A percentile compares a stretch with the other conserved stretches of the same genome.
Evolutionary conservation across 208 protist genomes (phyloP).

Genomic region (Blastocrithidia nonstop): DNA sequence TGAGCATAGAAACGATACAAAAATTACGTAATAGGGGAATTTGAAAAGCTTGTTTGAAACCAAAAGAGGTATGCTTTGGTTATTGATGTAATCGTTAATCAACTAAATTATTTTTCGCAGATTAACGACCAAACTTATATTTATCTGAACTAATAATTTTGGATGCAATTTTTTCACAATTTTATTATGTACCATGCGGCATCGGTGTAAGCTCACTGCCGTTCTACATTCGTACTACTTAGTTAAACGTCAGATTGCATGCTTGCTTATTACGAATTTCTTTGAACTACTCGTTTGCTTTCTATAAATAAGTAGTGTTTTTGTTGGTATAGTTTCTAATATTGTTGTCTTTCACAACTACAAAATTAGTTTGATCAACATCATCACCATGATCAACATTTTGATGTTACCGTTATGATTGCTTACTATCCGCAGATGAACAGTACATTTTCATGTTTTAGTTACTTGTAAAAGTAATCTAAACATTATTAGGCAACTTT

Average conservation of each 20-base stretch:
- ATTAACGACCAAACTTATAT: no score
- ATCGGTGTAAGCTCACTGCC: no score
- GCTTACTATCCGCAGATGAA: constrained; percentile 8
- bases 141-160: no score
- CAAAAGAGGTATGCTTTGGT: constrained; percentile 16
- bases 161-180: no score
- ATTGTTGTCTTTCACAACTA: background rate
- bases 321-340: background rate
- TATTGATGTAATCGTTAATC: background rate
- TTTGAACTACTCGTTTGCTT: no score
- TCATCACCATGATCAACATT: background rate
- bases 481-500: constrained; percentile 7
- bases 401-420: background rate
- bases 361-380: background rate
- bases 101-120: no score
- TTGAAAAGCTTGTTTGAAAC: constrained; percentile 35
- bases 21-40: constrained; percentile 23
- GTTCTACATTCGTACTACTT: no score
- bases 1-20: constrained; percentile 48
- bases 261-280: no score
- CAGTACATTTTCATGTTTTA: background rate
- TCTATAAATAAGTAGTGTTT: no score
- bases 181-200: no score
- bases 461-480: background rate
- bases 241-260: no score